Percentiles rank a stretch among this genome's conserved stretches.
phyloP scores from a whole-genome alignment of 106 monocot species.

The Iris macrosiphon region DNA sequence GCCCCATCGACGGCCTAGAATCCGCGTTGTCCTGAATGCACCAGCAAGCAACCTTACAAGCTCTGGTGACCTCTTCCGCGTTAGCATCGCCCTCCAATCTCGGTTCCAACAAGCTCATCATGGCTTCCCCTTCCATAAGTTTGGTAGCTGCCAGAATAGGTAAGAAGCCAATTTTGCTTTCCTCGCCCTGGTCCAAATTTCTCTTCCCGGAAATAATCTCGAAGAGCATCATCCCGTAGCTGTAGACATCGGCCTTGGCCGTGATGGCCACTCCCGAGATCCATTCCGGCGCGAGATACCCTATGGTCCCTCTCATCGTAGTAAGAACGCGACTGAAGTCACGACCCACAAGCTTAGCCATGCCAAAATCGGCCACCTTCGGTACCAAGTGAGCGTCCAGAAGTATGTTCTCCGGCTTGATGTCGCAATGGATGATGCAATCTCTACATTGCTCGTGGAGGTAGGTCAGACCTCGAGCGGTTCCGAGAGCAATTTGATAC shows the following conservation, averaged over 20 bases:
- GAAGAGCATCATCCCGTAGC: slow-evolving; percentile 38
- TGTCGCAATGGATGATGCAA: slow-evolving; percentile 37
- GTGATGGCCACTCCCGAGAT: slow-evolving; percentile 27
- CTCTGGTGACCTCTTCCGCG: no score
- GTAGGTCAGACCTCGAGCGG: slow-evolving; percentile 26
- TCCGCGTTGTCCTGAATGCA: no score
- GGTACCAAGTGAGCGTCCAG: slow-evolving; percentile 25
- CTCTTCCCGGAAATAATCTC: slow-evolving; percentile 32
- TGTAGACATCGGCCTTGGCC: slow-evolving; percentile 34
- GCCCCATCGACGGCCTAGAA: no score
- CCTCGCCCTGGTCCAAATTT: slow-evolving; percentile 2
- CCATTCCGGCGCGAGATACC: slow-evolving; percentile 42
- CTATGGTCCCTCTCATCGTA: slow-evolving; percentile 34
- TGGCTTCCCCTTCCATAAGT: no score
- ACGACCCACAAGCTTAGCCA: slow-evolving; percentile 35
- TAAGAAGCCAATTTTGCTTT: no score
- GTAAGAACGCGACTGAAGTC: slow-evolving; percentile 34
- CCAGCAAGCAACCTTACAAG: no score
- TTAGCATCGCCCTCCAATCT: no score
- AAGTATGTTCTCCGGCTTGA: slow-evolving; percentile 40
- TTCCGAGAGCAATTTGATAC: slow-evolving; percentile 29
- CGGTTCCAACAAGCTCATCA: no score
- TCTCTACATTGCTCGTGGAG: slow-evolving; percentile 36
- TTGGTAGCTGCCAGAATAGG: no score
- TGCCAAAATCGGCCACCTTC: slow-evolving; percentile 32